Percentiles rank a stretch among this genome's conserved stretches.
Conservation (phyloP, 148 eudicot genomes). For the Vaccinium vitisidaea region DNA sequence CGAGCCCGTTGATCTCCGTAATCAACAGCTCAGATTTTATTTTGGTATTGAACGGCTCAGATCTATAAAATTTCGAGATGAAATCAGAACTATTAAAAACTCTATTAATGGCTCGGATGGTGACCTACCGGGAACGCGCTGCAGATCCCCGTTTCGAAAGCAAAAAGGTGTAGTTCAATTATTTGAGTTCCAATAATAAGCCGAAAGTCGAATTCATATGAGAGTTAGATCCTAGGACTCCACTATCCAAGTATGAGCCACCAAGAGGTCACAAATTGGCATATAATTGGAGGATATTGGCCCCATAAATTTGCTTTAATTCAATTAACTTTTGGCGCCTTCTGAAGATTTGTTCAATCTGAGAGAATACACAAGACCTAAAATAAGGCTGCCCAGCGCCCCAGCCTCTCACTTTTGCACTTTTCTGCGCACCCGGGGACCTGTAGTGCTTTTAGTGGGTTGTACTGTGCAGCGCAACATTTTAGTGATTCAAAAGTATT, state of each 20-base stretch:
- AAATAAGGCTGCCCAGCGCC: not conserved
- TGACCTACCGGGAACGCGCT: too few relatives aligned
- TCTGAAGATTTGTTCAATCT: not conserved
- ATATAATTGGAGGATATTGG: not conserved
- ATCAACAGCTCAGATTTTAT: too few relatives aligned
- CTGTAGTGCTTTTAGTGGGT: too few relatives aligned
- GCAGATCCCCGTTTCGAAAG: too few relatives aligned
- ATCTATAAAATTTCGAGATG: too few relatives aligned
- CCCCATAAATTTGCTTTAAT: slow-evolving; percentile 11
- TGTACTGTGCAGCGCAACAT: too few relatives aligned
- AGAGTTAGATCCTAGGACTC: not conserved
- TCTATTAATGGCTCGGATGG: too few relatives aligned
- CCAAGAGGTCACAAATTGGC: not conserved
- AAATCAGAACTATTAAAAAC: too few relatives aligned
- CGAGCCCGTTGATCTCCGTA: too few relatives aligned
- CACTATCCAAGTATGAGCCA: not conserved
- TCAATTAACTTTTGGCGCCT: not conserved
- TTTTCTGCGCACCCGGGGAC: not conserved
- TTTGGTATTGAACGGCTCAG: too few relatives aligned
- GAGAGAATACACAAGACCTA: not conserved
- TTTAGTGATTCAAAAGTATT: too few relatives aligned
- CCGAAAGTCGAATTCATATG: not conserved
- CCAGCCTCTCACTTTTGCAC: not conserved
- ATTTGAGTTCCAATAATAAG: not conserved
- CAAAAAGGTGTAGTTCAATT: too few relatives aligned